phyloP scores from a whole-genome alignment of 192 early-diverging fungal species.

The Rhizoclosmatium sp. region DNA sequence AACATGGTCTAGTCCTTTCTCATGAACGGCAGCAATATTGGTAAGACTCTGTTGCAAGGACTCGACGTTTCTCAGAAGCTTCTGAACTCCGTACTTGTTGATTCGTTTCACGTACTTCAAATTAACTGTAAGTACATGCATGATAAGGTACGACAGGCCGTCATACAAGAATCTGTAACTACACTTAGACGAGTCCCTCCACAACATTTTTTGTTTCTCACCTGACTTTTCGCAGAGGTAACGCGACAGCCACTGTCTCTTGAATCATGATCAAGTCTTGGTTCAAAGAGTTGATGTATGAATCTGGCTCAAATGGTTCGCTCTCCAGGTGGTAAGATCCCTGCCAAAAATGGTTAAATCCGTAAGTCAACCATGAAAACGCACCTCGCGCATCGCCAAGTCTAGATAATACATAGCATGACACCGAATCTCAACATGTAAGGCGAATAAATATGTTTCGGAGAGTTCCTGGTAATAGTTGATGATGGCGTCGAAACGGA shows the following conservation, averaged over 20 bases:
- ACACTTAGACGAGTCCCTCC: background rate
- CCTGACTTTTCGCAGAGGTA: constrained; percentile 72
- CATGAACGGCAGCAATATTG: constrained; percentile 73
- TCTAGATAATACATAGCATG: constrained; percentile 90
- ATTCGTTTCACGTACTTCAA: constrained; percentile 70
- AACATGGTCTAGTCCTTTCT: constrained; percentile 72
- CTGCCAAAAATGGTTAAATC: constrained; percentile 41
- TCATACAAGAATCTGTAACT: constrained; percentile 78
- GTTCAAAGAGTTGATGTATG: constrained; percentile 85
- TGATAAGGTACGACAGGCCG: constrained; percentile 79
- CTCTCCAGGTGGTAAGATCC: constrained; percentile 84
- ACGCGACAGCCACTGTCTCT: constrained; percentile 68
- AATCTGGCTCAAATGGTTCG: constrained; percentile 83
- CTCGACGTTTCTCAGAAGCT: constrained; percentile 84
- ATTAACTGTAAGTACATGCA: constrained; percentile 72
- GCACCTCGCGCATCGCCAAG: constrained; percentile 85
- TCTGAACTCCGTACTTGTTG: constrained; percentile 74
- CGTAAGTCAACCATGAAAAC: background rate
- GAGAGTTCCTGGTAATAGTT: constrained; percentile 77
- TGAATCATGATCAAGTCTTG: constrained; percentile 79
- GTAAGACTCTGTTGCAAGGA: constrained; percentile 89
- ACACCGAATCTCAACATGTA: constrained; percentile 84
- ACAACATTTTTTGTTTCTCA: constrained; percentile 37
- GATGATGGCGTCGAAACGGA: constrained; percentile 47
- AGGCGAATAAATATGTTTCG: constrained; percentile 78